Base-by-base conservation (phyloP, 169 alveolate genomes). In the Plasmodium gonderi region DNA sequence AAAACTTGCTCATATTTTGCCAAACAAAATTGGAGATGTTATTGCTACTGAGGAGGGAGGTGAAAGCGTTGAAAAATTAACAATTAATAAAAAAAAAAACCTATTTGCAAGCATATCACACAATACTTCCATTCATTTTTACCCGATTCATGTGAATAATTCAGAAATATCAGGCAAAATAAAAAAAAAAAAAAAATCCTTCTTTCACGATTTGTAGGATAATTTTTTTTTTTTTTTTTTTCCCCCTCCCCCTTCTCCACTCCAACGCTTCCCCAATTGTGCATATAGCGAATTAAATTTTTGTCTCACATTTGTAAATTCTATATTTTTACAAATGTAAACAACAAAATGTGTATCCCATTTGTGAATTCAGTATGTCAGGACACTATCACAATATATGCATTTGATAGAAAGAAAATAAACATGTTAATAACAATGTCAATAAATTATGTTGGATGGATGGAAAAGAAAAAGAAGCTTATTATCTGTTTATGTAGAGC, bases 161-260 rank as follows among this genome's bases (percentile, higher is more conserved):
- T 74, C 92, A 9, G 4, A 74, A 44, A 47, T 74, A 38, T 74
- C 85, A 14, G 45, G 45, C 47, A 40, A 9, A 20, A 54, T 65
- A n/a, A 74, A 74, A 85, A 82, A 69, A 69, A 85, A 85, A 65
- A 85, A 75, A 75, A 85, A 60, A 42, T 69, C 92, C 42, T 85
- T 85, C 45, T 85, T 85, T 77, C 85, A 51, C 17, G 92, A 85
- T 60, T 60, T 85, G 54, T 81, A 68, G 60, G 44, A 69, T n/a
- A n/a, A n/a, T n/a, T n/a, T n/a, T n/a, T n/a, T n/a, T n/a, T n/a
- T n/a, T n/a, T n/a, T n/a, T n/a, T n/a, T n/a, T n/a, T n/a, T n/a
- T n/a, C n/a, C n/a, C n/a, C n/a, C n/a, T n/a, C n/a, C n/a, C n/a
- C n/a, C n/a, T n/a, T n/a, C n/a, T n/a, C n/a, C n/a, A n/a, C n/a